These are phyloP conservation scores for Lipomyces orientalis DNA, from an alignment of 805 yeast genomes.

Conservation along the genomic window DNA sequence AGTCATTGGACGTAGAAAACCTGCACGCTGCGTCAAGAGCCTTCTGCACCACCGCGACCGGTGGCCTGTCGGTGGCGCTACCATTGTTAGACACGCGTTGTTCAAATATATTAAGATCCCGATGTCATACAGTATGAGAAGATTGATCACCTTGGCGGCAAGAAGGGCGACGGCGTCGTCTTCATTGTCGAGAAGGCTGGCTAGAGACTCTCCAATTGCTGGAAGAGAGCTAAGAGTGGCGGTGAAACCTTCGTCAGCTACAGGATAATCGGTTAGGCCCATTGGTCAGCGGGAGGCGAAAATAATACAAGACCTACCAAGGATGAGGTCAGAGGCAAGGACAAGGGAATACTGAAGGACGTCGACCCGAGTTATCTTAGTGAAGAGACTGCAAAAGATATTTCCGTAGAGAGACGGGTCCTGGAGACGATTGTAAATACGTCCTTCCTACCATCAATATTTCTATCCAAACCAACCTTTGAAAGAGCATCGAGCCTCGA, in stretches of 20 bases:
- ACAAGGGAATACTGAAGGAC: slow-evolving; percentile 69
- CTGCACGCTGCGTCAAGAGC: slow-evolving; percentile 44
- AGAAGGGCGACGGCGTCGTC: slow-evolving; percentile 66
- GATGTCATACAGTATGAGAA: slow-evolving; percentile 50
- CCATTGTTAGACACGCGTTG: slow-evolving; percentile 25
- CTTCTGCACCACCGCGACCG: slow-evolving; percentile 50
- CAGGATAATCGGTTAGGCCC: not conserved
- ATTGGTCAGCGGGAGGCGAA: not conserved
- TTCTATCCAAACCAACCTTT: slow-evolving; percentile 1
- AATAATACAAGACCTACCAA: slow-evolving; percentile 24
- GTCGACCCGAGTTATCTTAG: slow-evolving; percentile 62
- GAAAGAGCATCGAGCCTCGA: not conserved
- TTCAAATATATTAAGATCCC: not conserved
- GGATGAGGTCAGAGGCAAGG: slow-evolving; percentile 60
- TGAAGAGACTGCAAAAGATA: slow-evolving; percentile 50
- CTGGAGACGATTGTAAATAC: slow-evolving; percentile 7
- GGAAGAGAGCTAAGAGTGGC: slow-evolving; percentile 20
- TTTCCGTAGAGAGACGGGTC: slow-evolving; percentile 23
- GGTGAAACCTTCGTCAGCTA: slow-evolving; percentile 12
- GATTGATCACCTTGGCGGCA: slow-evolving; percentile 59
- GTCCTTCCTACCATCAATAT: slow-evolving; percentile 2
- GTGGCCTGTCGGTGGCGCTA: slow-evolving; percentile 35
- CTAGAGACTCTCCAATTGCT: slow-evolving; percentile 16
- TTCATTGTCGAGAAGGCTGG: slow-evolving; percentile 55
- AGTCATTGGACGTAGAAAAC: slow-evolving; percentile 48